A percentile compares a stretch with the other conserved stretches of the same genome.
Conservation (phyloP, 257 asterid species). For the Solanum medicagineum region DNA sequence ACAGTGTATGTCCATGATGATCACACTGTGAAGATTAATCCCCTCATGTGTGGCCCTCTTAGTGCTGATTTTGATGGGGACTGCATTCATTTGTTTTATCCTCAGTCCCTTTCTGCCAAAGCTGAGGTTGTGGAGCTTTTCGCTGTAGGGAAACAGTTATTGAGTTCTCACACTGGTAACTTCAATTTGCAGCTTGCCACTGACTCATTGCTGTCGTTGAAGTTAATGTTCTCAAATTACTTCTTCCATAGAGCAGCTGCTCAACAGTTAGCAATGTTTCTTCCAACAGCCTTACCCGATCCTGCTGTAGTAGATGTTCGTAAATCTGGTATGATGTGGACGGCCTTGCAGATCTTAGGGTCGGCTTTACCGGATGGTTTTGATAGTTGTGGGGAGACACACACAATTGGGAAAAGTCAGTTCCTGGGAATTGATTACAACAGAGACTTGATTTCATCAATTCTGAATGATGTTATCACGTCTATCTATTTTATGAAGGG, state of each 20-base stretch:
- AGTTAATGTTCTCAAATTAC: constrained; percentile 38
- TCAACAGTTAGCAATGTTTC: constrained; percentile 83
- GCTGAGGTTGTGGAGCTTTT: constrained; percentile 94
- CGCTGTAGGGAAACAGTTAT: constrained; percentile 85
- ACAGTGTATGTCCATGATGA: constrained; percentile 77
- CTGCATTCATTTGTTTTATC: constrained; percentile 84
- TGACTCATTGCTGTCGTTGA: constrained; percentile 72
- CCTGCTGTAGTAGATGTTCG: constrained; percentile 50
- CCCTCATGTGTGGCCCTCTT: constrained; percentile 86
- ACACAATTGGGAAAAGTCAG: constrained; percentile 39
- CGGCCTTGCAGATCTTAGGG: constrained; percentile 68
- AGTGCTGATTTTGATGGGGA: constrained; percentile 98
- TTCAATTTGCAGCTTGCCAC: constrained; percentile 79
- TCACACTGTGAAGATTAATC: constrained; percentile 91
- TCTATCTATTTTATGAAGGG: constrained; percentile 79
- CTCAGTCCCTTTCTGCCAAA: constrained; percentile 90
- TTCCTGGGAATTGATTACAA: constrained; percentile 35
- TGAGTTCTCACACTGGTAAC: constrained; percentile 96
- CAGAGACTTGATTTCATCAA: constrained; percentile 50
- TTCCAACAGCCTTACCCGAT: constrained; percentile 28
- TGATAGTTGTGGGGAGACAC: constrained; percentile 67
- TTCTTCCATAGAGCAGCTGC: constrained; percentile 40
- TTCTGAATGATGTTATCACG: constrained; percentile 55
- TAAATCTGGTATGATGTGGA: constrained; percentile 64
- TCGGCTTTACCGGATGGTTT: constrained; percentile 53